These are phyloP conservation scores for Arctium lappa DNA, from an alignment of 129 eudicot genomes.

Conservation along the genomic window DNA sequence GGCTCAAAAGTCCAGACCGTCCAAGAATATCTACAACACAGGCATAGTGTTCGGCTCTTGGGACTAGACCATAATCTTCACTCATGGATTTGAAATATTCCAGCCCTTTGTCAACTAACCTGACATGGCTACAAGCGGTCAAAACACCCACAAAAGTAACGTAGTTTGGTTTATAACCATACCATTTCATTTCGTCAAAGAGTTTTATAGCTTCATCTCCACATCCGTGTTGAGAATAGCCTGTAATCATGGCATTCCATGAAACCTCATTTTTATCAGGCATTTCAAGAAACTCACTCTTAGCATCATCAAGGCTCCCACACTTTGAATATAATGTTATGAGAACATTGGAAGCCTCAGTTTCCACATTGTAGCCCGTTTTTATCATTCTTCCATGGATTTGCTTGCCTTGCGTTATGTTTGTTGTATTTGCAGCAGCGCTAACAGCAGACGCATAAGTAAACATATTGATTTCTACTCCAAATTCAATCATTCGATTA, in stretches of 20 bases:
- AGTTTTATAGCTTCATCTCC: slow-evolving; percentile 73
- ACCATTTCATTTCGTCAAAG: slow-evolving; percentile 69
- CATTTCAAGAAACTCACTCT: slow-evolving; percentile 58
- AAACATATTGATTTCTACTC: slow-evolving; percentile 63
- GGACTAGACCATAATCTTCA: slow-evolving; percentile 55
- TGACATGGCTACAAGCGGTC: slow-evolving; percentile 95
- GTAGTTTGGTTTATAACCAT: slow-evolving; percentile 54
- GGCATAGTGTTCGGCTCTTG: slow-evolving; percentile 84
- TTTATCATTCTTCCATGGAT: slow-evolving; percentile 72
- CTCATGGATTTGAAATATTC: slow-evolving; percentile 80
- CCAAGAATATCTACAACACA: slow-evolving; percentile 94
- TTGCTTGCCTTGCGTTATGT: slow-evolving; percentile 74
- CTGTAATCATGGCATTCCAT: slow-evolving; percentile 98
- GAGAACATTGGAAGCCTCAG: slow-evolving; percentile 80
- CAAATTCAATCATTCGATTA: slow-evolving; percentile 56
- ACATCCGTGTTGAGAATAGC: slow-evolving; percentile 93
- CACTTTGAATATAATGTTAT: slow-evolving; percentile 87
- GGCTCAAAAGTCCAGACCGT: slow-evolving; percentile 66
- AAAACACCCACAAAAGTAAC: slow-evolving; percentile 87
- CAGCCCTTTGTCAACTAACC: slow-evolving; percentile 89
- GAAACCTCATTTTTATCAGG: slow-evolving; percentile 68
- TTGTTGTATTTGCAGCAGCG: slow-evolving; percentile 85
- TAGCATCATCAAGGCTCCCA: slow-evolving; percentile 77
- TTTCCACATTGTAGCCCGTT: slow-evolving; percentile 61
- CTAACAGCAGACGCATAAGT: slow-evolving; percentile 86